Conservation (phyloP, 2,329 filamentous ascomycete genomes). For the Cercospora sesami region DNA sequence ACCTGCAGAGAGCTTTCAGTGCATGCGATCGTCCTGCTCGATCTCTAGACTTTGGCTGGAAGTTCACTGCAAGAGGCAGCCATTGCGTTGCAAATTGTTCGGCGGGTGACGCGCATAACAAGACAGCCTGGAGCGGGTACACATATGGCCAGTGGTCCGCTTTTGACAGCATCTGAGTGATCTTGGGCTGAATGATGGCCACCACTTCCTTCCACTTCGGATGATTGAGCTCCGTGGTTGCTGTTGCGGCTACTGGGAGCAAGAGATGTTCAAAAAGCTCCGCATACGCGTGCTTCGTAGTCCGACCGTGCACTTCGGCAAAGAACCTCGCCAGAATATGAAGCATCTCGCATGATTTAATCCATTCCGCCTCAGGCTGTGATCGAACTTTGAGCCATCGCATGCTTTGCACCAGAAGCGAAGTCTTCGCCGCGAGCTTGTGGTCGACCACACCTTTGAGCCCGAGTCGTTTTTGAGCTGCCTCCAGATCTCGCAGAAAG, state of each 20-base stretch:
- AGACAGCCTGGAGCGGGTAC: constrained; percentile 81
- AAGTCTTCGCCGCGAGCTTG: constrained; percentile 77
- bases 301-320: constrained; percentile 78
- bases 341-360: constrained; percentile 86
- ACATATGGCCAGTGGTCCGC: constrained; percentile 88
- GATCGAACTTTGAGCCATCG: constrained; percentile 79
- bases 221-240: constrained; percentile 69
- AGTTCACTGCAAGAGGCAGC: constrained; percentile 74
- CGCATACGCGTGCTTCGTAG: constrained; percentile 91
- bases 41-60: constrained; percentile 83
- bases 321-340: constrained; percentile 79
- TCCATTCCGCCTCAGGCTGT: constrained; percentile 73
- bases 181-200: constrained; percentile 71
- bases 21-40: constrained; percentile 74
- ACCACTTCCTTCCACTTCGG: constrained; percentile 87
- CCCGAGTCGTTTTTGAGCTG: constrained; percentile 71
- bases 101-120: constrained; percentile 83
- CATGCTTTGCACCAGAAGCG: constrained; percentile 87
- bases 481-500: constrained; percentile 78
- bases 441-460: constrained; percentile 67
- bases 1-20: constrained; percentile 82
- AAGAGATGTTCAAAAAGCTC: constrained; percentile 85
- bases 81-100: constrained; percentile 85
- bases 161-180: constrained; percentile 84
- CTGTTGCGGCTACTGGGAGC: constrained; percentile 80